phyloP scores from a whole-genome alignment of 768 basidiomycete species.

The Kwoniella sp. region DNA sequence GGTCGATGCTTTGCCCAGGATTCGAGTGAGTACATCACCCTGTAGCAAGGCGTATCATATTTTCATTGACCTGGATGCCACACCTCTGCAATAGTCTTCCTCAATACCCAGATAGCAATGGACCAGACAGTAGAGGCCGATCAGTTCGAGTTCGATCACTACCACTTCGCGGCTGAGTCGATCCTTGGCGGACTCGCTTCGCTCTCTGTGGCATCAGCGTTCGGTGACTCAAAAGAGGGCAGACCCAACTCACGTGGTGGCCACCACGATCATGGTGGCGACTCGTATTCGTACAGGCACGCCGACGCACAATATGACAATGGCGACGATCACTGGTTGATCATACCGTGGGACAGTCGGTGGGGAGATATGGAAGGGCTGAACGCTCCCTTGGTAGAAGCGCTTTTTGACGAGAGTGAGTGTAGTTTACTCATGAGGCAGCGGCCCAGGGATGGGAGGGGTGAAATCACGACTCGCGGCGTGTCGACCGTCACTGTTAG shows the following conservation, averaged over 20 bases:
- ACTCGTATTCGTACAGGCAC: too few relatives aligned
- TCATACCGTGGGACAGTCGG: constrained; percentile 12
- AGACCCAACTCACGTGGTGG: neutral
- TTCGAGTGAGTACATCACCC: neutral
- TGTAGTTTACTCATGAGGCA: too few relatives aligned
- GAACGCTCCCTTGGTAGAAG: constrained; percentile 26
- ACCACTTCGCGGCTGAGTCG: constrained; percentile 19
- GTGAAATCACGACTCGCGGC: too few relatives aligned
- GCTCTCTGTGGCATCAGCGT: neutral
- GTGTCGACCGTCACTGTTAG: too few relatives aligned
- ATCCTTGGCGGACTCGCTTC: constrained; percentile 16
- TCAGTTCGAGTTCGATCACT: constrained; percentile 12
- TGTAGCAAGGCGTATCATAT: too few relatives aligned
- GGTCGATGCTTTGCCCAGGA: neutral
- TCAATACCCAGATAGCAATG: neutral
- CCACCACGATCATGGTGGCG: too few relatives aligned
- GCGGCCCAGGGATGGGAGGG: too few relatives aligned
- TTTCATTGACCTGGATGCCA: neutral
- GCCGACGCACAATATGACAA: too few relatives aligned
- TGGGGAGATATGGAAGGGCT: constrained; percentile 28
- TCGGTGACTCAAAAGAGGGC: neutral
- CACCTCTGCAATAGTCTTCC: neutral
- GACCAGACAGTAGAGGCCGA: neutral
- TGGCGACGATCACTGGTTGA: neutral
- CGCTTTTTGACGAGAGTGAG: constrained; percentile 24